A percentile compares a stretch with the other conserved stretches of the same genome.
phyloP scores from a whole-genome alignment of 352 stramenopile genomes.

The Blastocystis sp. region DNA sequence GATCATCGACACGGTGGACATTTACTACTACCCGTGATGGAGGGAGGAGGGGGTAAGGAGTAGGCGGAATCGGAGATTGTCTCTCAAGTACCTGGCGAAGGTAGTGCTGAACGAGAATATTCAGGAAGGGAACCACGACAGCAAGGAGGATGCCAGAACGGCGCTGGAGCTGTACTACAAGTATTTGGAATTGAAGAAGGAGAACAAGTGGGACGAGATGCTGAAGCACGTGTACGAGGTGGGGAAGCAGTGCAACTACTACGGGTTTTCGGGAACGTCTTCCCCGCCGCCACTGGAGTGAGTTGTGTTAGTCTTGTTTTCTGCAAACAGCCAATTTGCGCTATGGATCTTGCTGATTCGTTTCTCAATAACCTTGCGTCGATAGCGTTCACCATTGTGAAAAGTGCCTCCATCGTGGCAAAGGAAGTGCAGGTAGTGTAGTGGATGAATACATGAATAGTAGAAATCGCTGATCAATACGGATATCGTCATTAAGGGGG shows the following conservation, averaged over 20 bases:
- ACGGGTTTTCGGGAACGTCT: conserved; percentile 26
- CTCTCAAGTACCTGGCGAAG: conserved; percentile 81
- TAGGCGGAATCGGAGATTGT: conserved; percentile 79
- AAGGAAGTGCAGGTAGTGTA: conserved; percentile 34
- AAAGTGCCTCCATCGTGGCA: conserved; percentile 40
- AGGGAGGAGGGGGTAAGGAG: not conserved
- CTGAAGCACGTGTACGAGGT: conserved; percentile 63
- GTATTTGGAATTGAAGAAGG: conserved; percentile 76
- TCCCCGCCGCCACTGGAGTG: not conserved
- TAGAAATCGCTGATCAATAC: conserved; percentile 27
- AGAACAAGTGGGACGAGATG: conserved; percentile 71
- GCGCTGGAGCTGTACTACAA: conserved; percentile 81
- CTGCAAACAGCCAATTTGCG: not conserved
- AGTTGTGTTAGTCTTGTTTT: conserved; percentile 57
- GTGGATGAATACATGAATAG: not conserved
- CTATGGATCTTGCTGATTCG: not conserved
- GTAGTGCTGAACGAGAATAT: conserved; percentile 82
- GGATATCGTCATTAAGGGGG: conserved; percentile 25
- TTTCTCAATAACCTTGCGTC: not conserved
- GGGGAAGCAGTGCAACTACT: conserved; percentile 65
- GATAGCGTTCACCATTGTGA: not conserved
- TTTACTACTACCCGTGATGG: conserved; percentile 77
- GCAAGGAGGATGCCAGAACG: conserved; percentile 82
- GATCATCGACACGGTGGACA: conserved; percentile 84
- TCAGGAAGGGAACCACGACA: conserved; percentile 85